Base-by-base conservation (phyloP, 805 yeast species). In the Yarrowia phangngaensis region DNA sequence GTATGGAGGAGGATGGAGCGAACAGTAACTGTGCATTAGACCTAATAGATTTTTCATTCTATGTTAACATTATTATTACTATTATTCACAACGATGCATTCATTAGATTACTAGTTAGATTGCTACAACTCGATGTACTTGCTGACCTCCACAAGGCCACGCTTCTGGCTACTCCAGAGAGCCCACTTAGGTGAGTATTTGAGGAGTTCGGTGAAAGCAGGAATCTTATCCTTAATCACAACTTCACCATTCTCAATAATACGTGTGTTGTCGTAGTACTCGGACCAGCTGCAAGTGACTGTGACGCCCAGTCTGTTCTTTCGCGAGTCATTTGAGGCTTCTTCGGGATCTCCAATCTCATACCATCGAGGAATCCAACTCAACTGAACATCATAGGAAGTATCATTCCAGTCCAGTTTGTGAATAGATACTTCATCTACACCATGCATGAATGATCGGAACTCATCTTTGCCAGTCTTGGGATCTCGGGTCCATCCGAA, bases 201-300 rank as follows among this genome's bases (percentile, higher is more conserved):
- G 27, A 82, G 58, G 30, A 87, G 60, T 59, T 88, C 95, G 51
- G 76, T 80, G 54, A 72, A 78, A 1, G 92, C 88, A 1, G 94
- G 88, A 4, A 85, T 63, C 51, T 71, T 73, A 23, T 75, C 64
- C 24, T 13, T 6, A 7, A 26, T 13, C 13, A 17, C 23, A 8
- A 8, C 19, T 20, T 55, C 55, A 40, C 64, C 35, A 11, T 55
- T 61, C 1, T 72, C 77, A 15, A 67, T 47, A 59, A 17, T 64
- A 2, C 13, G 16, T 60, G 41, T 61, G 20, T 52, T 74, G 9
- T 64, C 62, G 26, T 78, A 79, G 60, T 78, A 76, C 55, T 87
- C 94, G 7, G 86, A 84, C 89, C 90, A 88, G 58, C 69, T 78
- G 60, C 96, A 88, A 17, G 75, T 70, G 7, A 87, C 72, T 6